Conservation (phyloP, 2,329 filamentous ascomycete species). For the Sordariomycetes sp. region DNA sequence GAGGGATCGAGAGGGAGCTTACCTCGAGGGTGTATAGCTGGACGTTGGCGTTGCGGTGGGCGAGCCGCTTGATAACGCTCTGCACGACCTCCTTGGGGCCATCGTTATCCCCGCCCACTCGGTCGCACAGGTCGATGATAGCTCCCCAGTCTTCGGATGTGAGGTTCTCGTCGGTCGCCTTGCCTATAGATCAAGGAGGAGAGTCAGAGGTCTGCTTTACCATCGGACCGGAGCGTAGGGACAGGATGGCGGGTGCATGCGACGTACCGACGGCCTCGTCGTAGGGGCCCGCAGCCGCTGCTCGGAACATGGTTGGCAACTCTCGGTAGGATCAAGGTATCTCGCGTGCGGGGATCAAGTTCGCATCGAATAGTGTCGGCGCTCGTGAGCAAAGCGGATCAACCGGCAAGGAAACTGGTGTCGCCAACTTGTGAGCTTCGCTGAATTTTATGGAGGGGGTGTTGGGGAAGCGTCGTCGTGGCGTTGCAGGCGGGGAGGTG, state of each 20-base stretch:
- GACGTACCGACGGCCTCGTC: constrained; percentile 45
- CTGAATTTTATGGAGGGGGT: neutral
- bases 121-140: constrained; percentile 52
- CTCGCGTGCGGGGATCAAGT: neutral
- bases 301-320: constrained; percentile 38
- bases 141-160: constrained; percentile 64
- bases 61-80: constrained; percentile 81
- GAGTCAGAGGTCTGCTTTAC: neutral
- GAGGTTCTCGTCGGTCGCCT: constrained; percentile 94
- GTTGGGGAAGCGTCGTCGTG: neutral
- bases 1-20: constrained; percentile 9
- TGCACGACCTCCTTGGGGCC: constrained; percentile 74
- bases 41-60: constrained; percentile 89
- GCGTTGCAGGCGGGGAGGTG: neutral
- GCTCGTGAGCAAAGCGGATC: neutral
- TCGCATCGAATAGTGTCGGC: neutral
- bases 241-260: constrained; percentile 3
- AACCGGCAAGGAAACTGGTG: neutral
- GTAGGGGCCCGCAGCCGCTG: constrained; percentile 42
- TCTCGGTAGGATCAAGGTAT: neutral
- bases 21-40: constrained; percentile 90
- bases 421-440: neutral
- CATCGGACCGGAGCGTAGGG: neutral
- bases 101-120: constrained; percentile 37
- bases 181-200: constrained; percentile 26